Percentiles rank a stretch among this genome's conserved stretches.
phyloP scores from a whole-genome alignment of 202 grass and related monocot genomes.

The Hordeum pubiflorum region DNA sequence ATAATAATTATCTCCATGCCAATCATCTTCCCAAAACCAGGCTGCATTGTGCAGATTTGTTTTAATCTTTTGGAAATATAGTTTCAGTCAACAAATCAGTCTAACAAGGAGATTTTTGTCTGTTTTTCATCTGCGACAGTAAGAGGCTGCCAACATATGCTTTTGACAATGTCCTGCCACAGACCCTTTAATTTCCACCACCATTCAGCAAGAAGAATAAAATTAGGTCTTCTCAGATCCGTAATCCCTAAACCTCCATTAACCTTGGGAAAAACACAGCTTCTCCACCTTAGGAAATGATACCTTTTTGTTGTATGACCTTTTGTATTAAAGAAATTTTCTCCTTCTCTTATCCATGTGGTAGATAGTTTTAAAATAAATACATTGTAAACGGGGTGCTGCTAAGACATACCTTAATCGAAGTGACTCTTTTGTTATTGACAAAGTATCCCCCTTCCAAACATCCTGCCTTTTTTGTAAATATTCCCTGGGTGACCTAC shows the following conservation, averaged over 20 bases:
- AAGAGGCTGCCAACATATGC: background rate
- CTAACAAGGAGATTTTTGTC: background rate
- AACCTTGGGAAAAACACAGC: background rate
- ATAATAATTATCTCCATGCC: background rate
- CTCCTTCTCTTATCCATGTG: background rate
- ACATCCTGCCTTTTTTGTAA: background rate
- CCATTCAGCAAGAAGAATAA: background rate
- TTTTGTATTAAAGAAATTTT: background rate
- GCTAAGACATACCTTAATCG: background rate
- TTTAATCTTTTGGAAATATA: background rate
- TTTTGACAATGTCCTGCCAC: background rate
- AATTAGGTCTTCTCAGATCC: background rate
- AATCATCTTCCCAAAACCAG: background rate
- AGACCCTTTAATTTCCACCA: background rate
- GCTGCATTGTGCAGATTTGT: background rate
- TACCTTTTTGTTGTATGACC: background rate
- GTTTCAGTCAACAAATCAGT: background rate
- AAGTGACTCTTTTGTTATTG: background rate
- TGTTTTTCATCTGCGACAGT: background rate
- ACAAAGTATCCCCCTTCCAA: background rate
- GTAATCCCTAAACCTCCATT: background rate
- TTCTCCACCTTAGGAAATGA: background rate
- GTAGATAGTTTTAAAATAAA: background rate
- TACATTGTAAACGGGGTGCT: background rate
- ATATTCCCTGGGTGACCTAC: background rate